phyloP scores from a whole-genome alignment of 1,139 yeast genomes.

The Candida buenavistaensis region DNA sequence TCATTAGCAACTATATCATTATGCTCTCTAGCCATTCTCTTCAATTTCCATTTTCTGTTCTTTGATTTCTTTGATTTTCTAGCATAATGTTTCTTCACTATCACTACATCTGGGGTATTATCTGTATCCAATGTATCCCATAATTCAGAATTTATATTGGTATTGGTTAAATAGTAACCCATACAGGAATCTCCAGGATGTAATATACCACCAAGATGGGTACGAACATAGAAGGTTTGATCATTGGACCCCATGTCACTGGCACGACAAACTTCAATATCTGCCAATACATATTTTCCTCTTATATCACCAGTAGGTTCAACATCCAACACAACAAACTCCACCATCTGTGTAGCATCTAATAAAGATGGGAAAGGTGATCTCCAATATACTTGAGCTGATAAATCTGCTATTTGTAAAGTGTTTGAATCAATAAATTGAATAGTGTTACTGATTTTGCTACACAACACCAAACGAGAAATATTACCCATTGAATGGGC shows the following conservation, averaged over 20 bases:
- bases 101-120: slow-evolving; percentile 81
- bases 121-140: slow-evolving; percentile 72
- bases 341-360: slow-evolving; percentile 76
- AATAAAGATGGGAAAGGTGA: slow-evolving; percentile 78
- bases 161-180: slow-evolving; percentile 82
- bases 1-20: slow-evolving; percentile 78
- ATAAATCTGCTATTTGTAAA: slow-evolving; percentile 76
- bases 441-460: slow-evolving; percentile 73
- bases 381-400: slow-evolving; percentile 82
- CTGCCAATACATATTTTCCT: slow-evolving; percentile 87
- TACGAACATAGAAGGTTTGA: slow-evolving; percentile 73
- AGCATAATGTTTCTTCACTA: slow-evolving; percentile 88
- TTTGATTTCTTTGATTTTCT: slow-evolving; percentile 75
- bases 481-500: slow-evolving; percentile 88
- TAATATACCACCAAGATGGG: slow-evolving; percentile 89
- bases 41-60: slow-evolving; percentile 91
- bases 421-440: slow-evolving; percentile 88
- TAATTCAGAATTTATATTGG: slow-evolving; percentile 82
- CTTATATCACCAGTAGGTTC: slow-evolving; percentile 86
- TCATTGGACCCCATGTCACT: slow-evolving; percentile 85
- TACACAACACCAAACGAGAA: slow-evolving; percentile 79
- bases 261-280: slow-evolving; percentile 83
- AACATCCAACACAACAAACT: slow-evolving; percentile 87
- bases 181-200: slow-evolving; percentile 95
- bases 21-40: slow-evolving; percentile 97